phyloP scores from a whole-genome alignment of 371 early-diverging fungal genomes.

The Nematocida ausubeli region DNA sequence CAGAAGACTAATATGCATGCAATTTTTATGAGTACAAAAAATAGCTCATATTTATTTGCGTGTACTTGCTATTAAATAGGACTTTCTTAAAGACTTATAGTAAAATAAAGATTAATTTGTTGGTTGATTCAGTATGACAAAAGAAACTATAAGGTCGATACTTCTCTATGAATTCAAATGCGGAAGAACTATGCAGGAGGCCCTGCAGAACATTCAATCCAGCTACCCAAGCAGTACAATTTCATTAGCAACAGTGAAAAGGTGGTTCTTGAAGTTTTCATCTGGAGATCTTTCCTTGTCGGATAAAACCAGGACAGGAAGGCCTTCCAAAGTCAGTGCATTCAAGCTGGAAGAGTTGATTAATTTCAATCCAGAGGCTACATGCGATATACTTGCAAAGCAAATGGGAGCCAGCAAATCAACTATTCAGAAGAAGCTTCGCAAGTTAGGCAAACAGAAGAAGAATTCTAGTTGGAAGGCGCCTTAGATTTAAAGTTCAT shows the following conservation, averaged over 20 bases:
- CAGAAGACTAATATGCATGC: too few species aligned
- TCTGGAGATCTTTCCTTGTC: not conserved
- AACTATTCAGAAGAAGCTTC: conserved; percentile 6
- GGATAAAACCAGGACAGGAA: not conserved
- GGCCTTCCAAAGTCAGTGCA: not conserved
- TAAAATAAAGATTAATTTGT: not conserved
- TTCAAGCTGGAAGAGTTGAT: not conserved
- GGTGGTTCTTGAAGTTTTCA: conserved; percentile 7
- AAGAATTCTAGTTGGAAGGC: not conserved
- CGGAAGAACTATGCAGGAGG: not conserved
- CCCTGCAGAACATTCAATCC: not conserved
- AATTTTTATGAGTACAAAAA: too few species aligned
- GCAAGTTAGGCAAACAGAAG: not conserved
- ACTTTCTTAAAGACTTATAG: not conserved
- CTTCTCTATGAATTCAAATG: conserved; percentile 22
- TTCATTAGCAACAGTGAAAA: not conserved
- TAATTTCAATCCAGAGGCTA: not conserved
- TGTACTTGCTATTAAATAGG: not conserved
- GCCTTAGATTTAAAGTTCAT: too few species aligned
- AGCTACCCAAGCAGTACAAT: not conserved
- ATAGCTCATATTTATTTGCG: too few species aligned
- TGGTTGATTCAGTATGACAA: not conserved
- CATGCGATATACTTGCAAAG: not conserved
- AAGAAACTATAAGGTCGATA: not conserved
- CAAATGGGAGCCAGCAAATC: not conserved